Evolutionary conservation across 2,329 filamentous ascomycete genomes (phyloP), one percentile per base, ranked within the genome.

Genomic region (Cladosporium sp.): DNA sequence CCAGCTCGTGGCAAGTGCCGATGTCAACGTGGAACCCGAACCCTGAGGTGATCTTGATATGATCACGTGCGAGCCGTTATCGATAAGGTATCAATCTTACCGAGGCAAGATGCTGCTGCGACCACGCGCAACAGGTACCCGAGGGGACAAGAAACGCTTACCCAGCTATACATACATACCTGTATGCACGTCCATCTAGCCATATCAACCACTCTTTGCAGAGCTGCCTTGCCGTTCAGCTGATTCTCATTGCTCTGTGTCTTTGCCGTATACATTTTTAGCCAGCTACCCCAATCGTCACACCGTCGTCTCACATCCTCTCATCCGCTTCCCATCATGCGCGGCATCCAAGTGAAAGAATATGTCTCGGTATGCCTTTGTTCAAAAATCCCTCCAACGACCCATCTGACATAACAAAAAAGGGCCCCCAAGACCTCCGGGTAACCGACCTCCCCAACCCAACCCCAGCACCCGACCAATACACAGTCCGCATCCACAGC

Each of bases 401-500:
- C 14, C 1, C 32, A 14, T 41, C 32, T 58, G 14, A 58, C 24
- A 26, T 11, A 0, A 4, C n/a, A 1, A 21, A 4, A 52, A 68
- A 95, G 91, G 89, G 88, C 38, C 92, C 93, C 1, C 82, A 88
- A 68, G 91, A 95, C 75, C 91, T 98, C 78, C 85, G 83, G 68
- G 90, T 96, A 70, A 85, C 87, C 21, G 84, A 87, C 26, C 85
- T 97, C 15, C 88, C 92, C 21, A 91, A 93, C 64, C 93, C 92
- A 0, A 80, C 81, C 1, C 92, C 93, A 1, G 83, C 84, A 10
- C 79, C 87, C 36, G 82, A 91, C 75, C 88, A 97, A 80, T 98
- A 97, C 78, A 84, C 96, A 69, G 91, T 98, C 76, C 86, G 89
- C 75, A 91, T 98, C 74, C 91, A 92, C 79, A 92, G 94, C 57